Base-by-base conservation (phyloP, 1,284 basidiomycete species). In the Agaricales sp. region DNA sequence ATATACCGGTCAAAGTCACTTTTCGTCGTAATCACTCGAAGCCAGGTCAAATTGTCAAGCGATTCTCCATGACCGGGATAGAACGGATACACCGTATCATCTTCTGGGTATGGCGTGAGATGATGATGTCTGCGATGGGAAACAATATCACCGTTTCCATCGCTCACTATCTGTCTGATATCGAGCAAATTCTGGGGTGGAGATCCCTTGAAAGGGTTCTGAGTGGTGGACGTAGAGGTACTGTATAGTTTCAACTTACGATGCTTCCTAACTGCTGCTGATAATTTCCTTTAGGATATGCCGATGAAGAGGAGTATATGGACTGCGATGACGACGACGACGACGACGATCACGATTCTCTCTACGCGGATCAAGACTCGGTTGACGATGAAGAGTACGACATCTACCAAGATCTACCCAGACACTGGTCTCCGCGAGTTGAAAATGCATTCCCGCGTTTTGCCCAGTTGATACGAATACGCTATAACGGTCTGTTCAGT, bases 81-180 rank as follows among this genome's bases (percentile, higher is more conserved):
- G 65, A 70, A 20, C 68, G 68, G 39, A 63, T 82, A 25, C 67
- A 75, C 37, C 61, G 60, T n/a, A 67, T 74, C 24, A 53, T 78
- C 2, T 59, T 80, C 18, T 84, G 80, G 78, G 73, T 83, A 44
- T 84, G 81, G 81, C 71, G 82, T 3, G 81, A 83, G 51, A 65
- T 82, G 19, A 74, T 82, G 54, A 58, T 83, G 4, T 72, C 70
- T 24, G 61, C 82, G 57, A 67, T 77, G 4, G 68, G 71, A 0
- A 62, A 63, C 14, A 61, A 61, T 0, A 57, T 71, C 16, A 65
- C 64, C 50, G 57, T 61, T 23, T 50, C 54, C 39, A 63, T 82
- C 11, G 68, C 72, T 0, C 64, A 71, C 3, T 79, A 82, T 70
- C 59, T 83, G 11, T 63, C 67, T 14, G 79, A 82, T 51, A 75